Conservation (phyloP, 768 basidiomycete genomes). For the Dioszegia hungarica region DNA sequence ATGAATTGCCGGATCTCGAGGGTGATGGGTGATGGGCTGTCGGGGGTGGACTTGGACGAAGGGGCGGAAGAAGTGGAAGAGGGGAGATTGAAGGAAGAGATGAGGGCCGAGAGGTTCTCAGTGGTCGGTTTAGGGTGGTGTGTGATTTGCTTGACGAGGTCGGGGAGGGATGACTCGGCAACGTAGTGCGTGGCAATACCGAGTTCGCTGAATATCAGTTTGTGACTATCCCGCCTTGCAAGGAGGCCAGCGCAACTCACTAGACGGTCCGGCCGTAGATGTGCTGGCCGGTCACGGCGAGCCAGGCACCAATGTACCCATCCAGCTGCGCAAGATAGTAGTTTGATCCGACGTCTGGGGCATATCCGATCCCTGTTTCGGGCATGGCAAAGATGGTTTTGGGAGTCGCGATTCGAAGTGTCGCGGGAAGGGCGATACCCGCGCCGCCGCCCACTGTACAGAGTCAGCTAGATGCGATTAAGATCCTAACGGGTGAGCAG, state of each 20-base stretch:
- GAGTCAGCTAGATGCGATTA: constrained; percentile 1
- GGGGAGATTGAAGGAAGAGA: constrained; percentile 58
- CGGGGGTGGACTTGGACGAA: constrained; percentile 26
- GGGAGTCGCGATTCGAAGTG: constrained; percentile 89
- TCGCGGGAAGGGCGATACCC: constrained; percentile 75
- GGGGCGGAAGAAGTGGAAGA: constrained; percentile 50
- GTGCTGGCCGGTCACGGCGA: constrained; percentile 72
- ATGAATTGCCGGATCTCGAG: constrained; percentile 69
- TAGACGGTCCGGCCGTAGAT: constrained; percentile 77
- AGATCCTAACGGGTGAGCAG: not conserved
- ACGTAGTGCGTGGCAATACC: constrained; percentile 94
- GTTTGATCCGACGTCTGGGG: constrained; percentile 87
- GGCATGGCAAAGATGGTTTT: constrained; percentile 92
- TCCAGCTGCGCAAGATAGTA: constrained; percentile 85
- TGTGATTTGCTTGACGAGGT: constrained; percentile 65
- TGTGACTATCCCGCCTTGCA: not conserved
- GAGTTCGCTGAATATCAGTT: constrained; percentile 60
- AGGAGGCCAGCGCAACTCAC: constrained; percentile 54
- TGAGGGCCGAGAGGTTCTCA: constrained; percentile 47
- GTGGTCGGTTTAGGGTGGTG: constrained; percentile 42
- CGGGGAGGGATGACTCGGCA: constrained; percentile 67
- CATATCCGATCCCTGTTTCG: constrained; percentile 59
- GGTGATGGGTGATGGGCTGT: constrained; percentile 44
- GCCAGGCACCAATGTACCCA: constrained; percentile 88
- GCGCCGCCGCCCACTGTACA: constrained; percentile 87